A percentile compares a stretch with the other conserved stretches of the same genome.
phyloP scores from a whole-genome alignment of 2,329 filamentous ascomycete species.

The Incumbomyces lentus region DNA sequence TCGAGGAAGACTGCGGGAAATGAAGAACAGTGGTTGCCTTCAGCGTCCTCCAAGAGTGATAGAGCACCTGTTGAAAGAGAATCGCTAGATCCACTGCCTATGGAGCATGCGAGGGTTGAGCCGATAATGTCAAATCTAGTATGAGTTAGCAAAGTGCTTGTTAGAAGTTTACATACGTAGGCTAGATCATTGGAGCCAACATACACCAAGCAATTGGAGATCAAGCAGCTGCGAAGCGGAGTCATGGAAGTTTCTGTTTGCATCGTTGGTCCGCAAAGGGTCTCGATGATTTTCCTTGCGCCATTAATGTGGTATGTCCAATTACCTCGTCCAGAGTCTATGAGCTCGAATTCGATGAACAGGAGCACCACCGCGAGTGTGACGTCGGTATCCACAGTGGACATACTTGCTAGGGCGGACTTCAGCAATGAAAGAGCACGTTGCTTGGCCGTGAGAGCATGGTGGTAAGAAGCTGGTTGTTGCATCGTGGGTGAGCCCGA shows the following conservation, averaged over 20 bases:
- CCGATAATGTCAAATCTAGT: conserved; percentile 4
- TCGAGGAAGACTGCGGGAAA: conserved; percentile 1
- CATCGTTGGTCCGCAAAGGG: conserved; percentile 23
- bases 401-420: neutral
- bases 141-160: neutral
- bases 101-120: neutral
- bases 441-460: no score
- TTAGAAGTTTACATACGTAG: no score
- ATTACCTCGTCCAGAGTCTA: conserved; percentile 41
- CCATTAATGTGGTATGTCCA: conserved; percentile 44
- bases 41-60: conserved; percentile 5
- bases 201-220: no score
- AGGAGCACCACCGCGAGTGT: conserved; percentile 38
- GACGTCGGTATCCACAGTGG: conserved; percentile 30
- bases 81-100: neutral
- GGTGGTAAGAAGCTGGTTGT: no score
- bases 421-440: no score
- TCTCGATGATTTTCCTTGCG: conserved; percentile 37
- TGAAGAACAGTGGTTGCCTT: conserved; percentile 9
- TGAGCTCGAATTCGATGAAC: conserved; percentile 40
- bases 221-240: no score
- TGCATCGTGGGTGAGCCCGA: no score
- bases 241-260: conserved; percentile 4
- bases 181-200: no score
- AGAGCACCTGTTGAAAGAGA: neutral